Percentiles rank a stretch among this genome's conserved stretches.
phyloP scores from a whole-genome alignment of 2,329 filamentous ascomycete species.

The Claviceps cyperi region DNA sequence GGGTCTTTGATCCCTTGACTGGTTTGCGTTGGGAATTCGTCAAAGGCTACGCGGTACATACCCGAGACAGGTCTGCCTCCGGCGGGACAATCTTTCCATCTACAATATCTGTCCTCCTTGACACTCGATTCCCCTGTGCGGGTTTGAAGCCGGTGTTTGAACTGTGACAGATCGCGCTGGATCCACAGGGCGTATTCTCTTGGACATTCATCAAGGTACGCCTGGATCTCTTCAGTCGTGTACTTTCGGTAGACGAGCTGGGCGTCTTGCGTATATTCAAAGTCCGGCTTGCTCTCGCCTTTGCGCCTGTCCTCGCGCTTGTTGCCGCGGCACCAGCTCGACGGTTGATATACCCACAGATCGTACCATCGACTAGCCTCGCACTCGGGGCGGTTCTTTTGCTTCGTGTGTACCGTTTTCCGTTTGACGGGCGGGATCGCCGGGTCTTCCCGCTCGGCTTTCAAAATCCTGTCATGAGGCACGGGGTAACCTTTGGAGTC shows the following conservation, averaged over 20 bases:
- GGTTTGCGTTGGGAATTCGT: conserved; percentile 39
- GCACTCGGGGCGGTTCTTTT: no score
- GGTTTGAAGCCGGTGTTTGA: conserved; percentile 27
- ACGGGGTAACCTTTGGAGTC: no score
- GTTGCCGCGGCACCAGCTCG: no score
- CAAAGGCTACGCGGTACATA: conserved; percentile 47
- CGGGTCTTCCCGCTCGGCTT: no score
- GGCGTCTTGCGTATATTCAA: not conserved
- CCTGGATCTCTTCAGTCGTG: not conserved
- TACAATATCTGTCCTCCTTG: conserved; percentile 35
- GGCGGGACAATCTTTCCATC: conserved; percentile 39
- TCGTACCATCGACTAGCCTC: no score
- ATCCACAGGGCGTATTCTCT: conserved; percentile 41
- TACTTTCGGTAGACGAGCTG: not conserved
- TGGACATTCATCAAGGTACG: not conserved
- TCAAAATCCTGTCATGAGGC: no score
- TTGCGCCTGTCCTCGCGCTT: no score
- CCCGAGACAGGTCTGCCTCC: conserved; percentile 39
- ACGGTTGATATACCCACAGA: no score
- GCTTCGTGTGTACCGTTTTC: no score
- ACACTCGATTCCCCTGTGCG: conserved; percentile 13
- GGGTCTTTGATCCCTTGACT: conserved; percentile 34
- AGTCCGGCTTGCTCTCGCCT: no score
- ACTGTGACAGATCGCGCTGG: conserved; percentile 43
- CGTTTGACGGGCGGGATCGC: no score